Conservation (phyloP, 2,329 filamentous ascomycete genomes). For the Calonectria henricotiae region DNA sequence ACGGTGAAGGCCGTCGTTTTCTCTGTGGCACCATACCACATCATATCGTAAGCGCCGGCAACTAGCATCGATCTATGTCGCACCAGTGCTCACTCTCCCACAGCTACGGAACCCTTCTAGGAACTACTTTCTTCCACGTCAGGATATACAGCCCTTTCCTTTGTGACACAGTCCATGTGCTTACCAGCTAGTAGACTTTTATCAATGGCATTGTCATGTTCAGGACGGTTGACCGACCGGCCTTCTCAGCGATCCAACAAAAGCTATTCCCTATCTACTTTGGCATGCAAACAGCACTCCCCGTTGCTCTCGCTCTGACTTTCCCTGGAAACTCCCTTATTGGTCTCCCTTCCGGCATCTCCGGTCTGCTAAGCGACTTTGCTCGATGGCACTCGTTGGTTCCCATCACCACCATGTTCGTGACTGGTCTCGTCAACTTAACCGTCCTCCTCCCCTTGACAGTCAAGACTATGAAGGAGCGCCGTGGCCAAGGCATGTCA, state of each 20-base stretch:
- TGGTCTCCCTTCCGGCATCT: slow-evolving; percentile 65
- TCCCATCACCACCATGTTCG: slow-evolving; percentile 80
- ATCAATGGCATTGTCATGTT: slow-evolving; percentile 82
- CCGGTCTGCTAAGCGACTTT: slow-evolving; percentile 72
- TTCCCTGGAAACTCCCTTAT: slow-evolving; percentile 77
- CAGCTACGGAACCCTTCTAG: slow-evolving; percentile 91
- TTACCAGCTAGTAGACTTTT: slow-evolving; percentile 75
- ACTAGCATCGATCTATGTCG: not conserved
- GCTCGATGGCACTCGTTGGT: slow-evolving; percentile 77
- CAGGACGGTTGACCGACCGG: slow-evolving; percentile 81
- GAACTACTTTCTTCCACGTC: slow-evolving; percentile 89
- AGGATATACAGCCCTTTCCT: slow-evolving; percentile 8
- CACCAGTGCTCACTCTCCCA: slow-evolving; percentile 45
- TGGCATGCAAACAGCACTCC: slow-evolving; percentile 83
- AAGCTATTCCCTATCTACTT: slow-evolving; percentile 93
- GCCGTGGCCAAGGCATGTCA: slow-evolving; percentile 82
- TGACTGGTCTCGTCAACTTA: slow-evolving; percentile 81
- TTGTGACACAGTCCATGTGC: slow-evolving; percentile 6
- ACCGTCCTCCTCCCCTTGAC: slow-evolving; percentile 83
- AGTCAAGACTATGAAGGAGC: slow-evolving; percentile 80
- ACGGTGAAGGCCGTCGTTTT: slow-evolving; percentile 71
- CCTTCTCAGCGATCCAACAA: slow-evolving; percentile 87
- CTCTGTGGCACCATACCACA: slow-evolving; percentile 81
- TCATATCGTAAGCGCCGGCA: slow-evolving; percentile 74
- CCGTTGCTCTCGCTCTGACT: slow-evolving; percentile 82